These are phyloP conservation scores for Ustilago loliicola DNA, from an alignment of 1,284 basidiomycete genomes.

Conservation along the genomic window DNA sequence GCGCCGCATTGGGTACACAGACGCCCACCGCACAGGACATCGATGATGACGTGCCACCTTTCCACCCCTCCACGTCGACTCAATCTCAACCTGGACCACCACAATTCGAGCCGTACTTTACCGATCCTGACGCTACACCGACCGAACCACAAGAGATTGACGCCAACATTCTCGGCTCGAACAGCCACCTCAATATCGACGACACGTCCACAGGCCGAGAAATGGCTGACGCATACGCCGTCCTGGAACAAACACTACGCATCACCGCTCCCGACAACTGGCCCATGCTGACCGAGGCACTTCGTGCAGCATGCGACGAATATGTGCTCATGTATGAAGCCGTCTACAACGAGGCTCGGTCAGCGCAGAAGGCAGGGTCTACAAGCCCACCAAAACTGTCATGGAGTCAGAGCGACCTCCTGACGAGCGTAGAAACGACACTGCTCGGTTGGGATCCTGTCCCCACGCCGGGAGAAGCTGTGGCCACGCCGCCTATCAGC, in stretches of 20 bases:
- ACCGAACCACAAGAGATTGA: not conserved
- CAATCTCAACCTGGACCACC: conserved; percentile 3
- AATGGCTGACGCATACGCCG: conserved; percentile 21
- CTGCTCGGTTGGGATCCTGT: conserved; percentile 44
- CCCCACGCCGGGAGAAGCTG: conserved; percentile 5
- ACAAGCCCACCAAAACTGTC: not conserved
- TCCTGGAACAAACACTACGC: conserved; percentile 31
- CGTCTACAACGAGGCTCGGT: conserved; percentile 29
- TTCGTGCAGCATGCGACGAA: conserved; percentile 34
- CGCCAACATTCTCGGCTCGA: not conserved
- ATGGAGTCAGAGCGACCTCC: conserved; percentile 19
- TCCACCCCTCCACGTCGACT: conserved; percentile 11
- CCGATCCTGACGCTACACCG: conserved; percentile 6
- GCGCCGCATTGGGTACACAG: conserved; percentile 20
- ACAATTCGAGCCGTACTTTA: conserved; percentile 37
- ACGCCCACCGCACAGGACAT: conserved; percentile 5
- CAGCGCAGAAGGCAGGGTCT: conserved; percentile 15
- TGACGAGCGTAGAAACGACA: conserved; percentile 32
- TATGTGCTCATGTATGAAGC: conserved; percentile 41
- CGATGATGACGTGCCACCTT: conserved; percentile 17
- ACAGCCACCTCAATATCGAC: conserved; percentile 9
- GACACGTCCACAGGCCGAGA: not conserved
- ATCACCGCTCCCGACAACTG: conserved; percentile 50
- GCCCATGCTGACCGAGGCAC: conserved; percentile 40
- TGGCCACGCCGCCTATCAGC: not conserved